Percentiles rank a stretch among this genome's conserved stretches.
phyloP scores from a whole-genome alignment of 2,329 filamentous ascomycete genomes.

The Coniochaeta prunicola region DNA sequence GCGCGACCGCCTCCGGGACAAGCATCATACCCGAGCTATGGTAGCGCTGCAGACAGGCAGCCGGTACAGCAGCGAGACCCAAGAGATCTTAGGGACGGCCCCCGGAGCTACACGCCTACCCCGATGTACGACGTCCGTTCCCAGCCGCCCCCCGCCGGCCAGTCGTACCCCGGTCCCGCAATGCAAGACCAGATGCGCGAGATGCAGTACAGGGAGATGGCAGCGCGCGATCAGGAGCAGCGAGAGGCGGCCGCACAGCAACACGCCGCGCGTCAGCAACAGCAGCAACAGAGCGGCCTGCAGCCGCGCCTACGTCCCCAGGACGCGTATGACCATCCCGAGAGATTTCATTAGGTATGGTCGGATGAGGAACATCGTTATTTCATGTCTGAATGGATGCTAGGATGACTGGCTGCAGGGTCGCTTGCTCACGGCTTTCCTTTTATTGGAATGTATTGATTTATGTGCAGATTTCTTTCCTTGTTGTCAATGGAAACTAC shows the following conservation, averaged over 20 bases:
- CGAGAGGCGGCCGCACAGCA: constrained; percentile 1
- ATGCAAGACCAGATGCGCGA: constrained; percentile 7
- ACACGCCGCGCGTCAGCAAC: not conserved
- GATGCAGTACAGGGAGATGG: constrained; percentile 6
- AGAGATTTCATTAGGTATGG: not conserved
- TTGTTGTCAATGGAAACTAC: too few relatives aligned
- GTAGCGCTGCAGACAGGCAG: not conserved
- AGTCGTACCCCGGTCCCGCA: constrained; percentile 4
- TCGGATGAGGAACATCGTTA: not conserved
- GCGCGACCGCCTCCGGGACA: constrained; percentile 7
- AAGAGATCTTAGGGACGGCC: constrained; percentile 1
- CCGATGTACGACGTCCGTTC: constrained; percentile 18
- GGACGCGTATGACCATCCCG: not conserved
- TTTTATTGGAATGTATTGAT: not conserved
- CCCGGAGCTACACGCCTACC: constrained; percentile 20
- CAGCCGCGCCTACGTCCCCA: not conserved
- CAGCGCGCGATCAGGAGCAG: constrained; percentile 1
- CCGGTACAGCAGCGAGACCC: not conserved
- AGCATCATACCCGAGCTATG: constrained; percentile 8
- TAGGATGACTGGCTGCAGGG: not conserved
- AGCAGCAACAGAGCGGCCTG: constrained; percentile 4
- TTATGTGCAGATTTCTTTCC: not conserved
- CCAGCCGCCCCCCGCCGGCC: constrained; percentile 3
- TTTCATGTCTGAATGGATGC: not conserved
- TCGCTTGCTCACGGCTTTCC: not conserved